A percentile compares a stretch with the other conserved stretches of the same genome.
phyloP scores from a whole-genome alignment of 1,139 yeast genomes.

The Geotrichum europaeum region DNA sequence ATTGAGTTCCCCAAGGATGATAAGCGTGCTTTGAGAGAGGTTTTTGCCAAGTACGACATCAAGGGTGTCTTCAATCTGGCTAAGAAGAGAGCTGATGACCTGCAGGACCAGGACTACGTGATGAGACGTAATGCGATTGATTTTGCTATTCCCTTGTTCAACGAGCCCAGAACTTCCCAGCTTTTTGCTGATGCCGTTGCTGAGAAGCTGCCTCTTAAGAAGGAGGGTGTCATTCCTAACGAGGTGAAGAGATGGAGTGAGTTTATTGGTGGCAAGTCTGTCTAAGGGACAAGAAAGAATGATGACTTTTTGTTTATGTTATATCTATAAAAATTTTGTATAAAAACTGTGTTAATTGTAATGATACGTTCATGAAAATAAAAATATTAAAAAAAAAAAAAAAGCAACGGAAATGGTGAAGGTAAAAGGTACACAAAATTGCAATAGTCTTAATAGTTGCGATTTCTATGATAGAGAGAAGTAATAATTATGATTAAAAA shows the following conservation, averaged over 20 bases:
- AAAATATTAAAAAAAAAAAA: background rate
- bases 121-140: slow-evolving; percentile 99
- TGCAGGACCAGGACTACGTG: slow-evolving; percentile 84
- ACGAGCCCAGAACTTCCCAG: slow-evolving; percentile 89
- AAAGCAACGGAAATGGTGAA: background rate
- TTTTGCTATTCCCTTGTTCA: slow-evolving; percentile 91
- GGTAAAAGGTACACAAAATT: background rate
- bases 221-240: slow-evolving; percentile 55
- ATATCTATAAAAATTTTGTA: background rate
- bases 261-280: slow-evolving; percentile 87
- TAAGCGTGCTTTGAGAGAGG: slow-evolving; percentile 87
- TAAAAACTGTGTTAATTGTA: background rate
- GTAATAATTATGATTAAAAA: background rate
- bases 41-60: slow-evolving; percentile 79
- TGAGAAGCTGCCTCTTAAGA: slow-evolving; percentile 52
- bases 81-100: slow-evolving; percentile 74
- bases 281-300: slow-evolving; percentile 35
- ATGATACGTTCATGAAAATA: background rate
- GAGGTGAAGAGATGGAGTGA: slow-evolving; percentile 97
- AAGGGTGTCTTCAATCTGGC: slow-evolving; percentile 90
- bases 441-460: background rate
- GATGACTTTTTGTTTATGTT: background rate
- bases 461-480: background rate
- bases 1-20: slow-evolving; percentile 90
- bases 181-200: slow-evolving; percentile 81